A percentile compares a stretch with the other conserved stretches of the same genome.
Evolutionary conservation across 495 filamentous ascomycete genomes (phyloP).

Genomic region (Podospora appendiculata): DNA sequence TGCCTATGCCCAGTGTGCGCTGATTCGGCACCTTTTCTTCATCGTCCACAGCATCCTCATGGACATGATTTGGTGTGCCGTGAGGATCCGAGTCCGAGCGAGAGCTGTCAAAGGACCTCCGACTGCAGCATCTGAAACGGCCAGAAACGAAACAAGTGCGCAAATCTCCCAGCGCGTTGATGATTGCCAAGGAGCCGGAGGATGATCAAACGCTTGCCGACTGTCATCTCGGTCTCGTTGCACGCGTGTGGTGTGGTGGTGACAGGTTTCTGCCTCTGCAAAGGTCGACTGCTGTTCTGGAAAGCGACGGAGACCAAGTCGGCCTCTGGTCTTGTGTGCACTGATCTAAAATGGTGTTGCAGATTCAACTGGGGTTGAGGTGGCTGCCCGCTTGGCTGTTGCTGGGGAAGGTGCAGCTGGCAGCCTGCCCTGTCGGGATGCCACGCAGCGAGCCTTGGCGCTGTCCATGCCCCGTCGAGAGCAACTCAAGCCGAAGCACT

Average conservation of each 20-base stretch:
- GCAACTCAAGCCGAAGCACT: slow-evolving; percentile 31
- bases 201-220: slow-evolving; percentile 6
- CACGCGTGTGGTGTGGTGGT: background rate
- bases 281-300: background rate
- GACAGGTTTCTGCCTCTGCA: background rate
- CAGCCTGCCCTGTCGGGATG: background rate
- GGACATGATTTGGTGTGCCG: no score
- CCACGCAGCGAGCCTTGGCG: background rate
- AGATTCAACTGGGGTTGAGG: no score
- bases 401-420: no score
- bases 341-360: no score
- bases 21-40: no score
- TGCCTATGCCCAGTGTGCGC: no score
- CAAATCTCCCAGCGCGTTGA: background rate
- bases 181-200: background rate
- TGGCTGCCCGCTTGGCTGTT: no score
- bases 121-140: background rate
- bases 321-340: no score
- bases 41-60: no score
- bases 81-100: no score
- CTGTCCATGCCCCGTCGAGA: slow-evolving; percentile 3
- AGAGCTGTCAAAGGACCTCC: no score
- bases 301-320: no score
- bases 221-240: background rate
- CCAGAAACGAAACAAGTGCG: slow-evolving; percentile 4